Evolutionary conservation across 345 rosid species (phyloP), one percentile per base, ranked within the genome.

Genomic region (Turnera subulata): DNA sequence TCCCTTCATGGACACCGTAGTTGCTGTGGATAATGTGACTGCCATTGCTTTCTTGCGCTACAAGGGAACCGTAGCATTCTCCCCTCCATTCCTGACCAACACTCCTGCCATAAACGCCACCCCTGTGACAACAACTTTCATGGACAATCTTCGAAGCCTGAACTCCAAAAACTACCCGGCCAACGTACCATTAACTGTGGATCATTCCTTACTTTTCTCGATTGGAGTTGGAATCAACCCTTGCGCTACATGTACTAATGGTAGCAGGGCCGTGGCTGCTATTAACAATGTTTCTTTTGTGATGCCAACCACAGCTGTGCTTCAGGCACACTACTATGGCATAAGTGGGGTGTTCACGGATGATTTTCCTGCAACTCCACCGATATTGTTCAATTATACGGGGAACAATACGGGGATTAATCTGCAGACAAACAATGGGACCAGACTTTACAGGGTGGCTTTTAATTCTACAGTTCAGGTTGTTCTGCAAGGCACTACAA

Each of bases 1-100:
- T 5, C 90, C 96, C 7, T 88, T 88, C 78, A 88, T 85, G 96
- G 96, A 88, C 53, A 82, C 88, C 0, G 5, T 53, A 20, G 80
- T 88, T 11, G 64, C 83, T 1, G 79, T 88, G 11, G 72, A 88
- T 53, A 84, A 85, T 53, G 57, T 63, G 17, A 85, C 90, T 0
- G 70, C 67, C 8, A 53, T 68, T 0, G 88, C 76, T 18, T 76
- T 63, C 64, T 39, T 88, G 53, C 64, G 72, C 22, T 88, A 88
- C 61, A 73, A 68, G 21, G 56, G 70, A 32, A 74, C 81, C 18
- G 18, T n/a, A 0, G 61, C 66, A 13, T 78, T 74, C 53, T 50
- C 80, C 15, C 68, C 84, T 0, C 52, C 80, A 6, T 61, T 67
- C 9, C 64, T 71, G 1, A 69, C 82, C 71, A 43, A 46, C 47